phyloP scores from a whole-genome alignment of 345 rosid genomes.

The Alliaria petiolata region DNA sequence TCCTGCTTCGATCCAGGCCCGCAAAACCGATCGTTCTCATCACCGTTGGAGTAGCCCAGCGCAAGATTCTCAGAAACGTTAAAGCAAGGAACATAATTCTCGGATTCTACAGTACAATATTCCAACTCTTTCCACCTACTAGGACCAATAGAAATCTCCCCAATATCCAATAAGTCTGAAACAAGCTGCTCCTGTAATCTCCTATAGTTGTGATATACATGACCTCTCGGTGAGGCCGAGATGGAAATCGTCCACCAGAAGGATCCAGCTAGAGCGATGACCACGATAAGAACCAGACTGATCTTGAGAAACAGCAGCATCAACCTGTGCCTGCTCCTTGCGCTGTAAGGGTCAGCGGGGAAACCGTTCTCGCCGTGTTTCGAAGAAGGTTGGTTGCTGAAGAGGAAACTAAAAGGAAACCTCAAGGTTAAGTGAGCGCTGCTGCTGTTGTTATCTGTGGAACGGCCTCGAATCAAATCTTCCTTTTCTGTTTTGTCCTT shows the following conservation, averaged over 20 bases:
- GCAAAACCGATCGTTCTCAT: conserved; percentile 62
- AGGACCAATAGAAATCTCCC: conserved; percentile 80
- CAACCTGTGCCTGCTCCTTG: conserved; percentile 61
- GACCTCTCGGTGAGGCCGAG: conserved; percentile 67
- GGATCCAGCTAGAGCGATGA: conserved; percentile 71
- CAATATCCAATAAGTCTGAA: conserved; percentile 86
- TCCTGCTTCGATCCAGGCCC: conserved; percentile 47
- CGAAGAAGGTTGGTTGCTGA: conserved; percentile 47
- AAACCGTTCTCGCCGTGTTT: conserved; percentile 69
- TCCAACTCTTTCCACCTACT: conserved; percentile 70
- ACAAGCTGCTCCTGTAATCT: conserved; percentile 85
- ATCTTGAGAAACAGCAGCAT: conserved; percentile 56
- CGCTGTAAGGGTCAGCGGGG: conserved; percentile 48
- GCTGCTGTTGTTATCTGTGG: conserved; percentile 38
- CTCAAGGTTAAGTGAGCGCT: conserved; percentile 35
- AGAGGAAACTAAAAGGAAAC: conserved; percentile 56
- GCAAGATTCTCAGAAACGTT: conserved; percentile 61
- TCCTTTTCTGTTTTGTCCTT: conserved; percentile 73
- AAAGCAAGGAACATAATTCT: conserved; percentile 85
- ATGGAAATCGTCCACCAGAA: conserved; percentile 93
- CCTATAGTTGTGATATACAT: conserved; percentile 71
- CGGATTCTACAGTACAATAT: conserved; percentile 63
- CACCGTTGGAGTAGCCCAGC: conserved; percentile 48
- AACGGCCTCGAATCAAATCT: conserved; percentile 50
- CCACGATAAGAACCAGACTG: conserved; percentile 65